Evolutionary conservation across 1,139 yeast species (phyloP), one percentile per base, ranked within the genome.

Genomic region (Yamadazyma sp.): DNA sequence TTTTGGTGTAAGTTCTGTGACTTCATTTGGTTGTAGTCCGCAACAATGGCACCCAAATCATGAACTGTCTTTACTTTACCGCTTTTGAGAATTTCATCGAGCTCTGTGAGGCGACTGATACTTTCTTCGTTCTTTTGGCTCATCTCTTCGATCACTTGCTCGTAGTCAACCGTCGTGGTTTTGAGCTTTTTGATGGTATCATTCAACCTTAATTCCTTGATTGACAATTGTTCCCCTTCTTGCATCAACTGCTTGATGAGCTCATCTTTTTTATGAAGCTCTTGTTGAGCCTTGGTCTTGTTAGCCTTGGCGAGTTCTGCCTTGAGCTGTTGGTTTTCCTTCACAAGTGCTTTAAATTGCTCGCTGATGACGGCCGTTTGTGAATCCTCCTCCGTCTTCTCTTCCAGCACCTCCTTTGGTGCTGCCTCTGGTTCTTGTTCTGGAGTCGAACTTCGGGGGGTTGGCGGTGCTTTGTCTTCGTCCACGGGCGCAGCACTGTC

Each of bases 151-250:
- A 76, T 61, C 31, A 65, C 70, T 3, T 58, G 42, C 33, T 73
- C 76, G 29, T 68, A 56, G 17, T 71, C 75, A 8, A 55, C 38
- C 44, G 83, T 83, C 17, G 72, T 70, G 5, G 72, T 58, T 41
- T 80, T 77, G 36, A 88, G 61, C 45, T 73, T 73, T 49, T 86
- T 86, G 38, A 91, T 79, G 1, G 82, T 69, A 29, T 81, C 87
- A 53, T 78, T 81, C 40, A 83, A 72, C 49, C 78, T 79, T 27
- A 88, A 69, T 54, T 92, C 97, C 45, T 80, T 84, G 43, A 76
- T 75, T 0, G 96, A 83, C 30, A 91, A 64, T 22, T 76, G 78
- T 47, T 86, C 84, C 3, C 97, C 97, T 60, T 91, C 98, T 42
- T 77, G 79, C 54, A 85, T 60, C 27, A 91, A 66, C 45, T 69